phyloP scores from a whole-genome alignment of 176 grass and related monocot species.

The Triticum timopheevii region DNA sequence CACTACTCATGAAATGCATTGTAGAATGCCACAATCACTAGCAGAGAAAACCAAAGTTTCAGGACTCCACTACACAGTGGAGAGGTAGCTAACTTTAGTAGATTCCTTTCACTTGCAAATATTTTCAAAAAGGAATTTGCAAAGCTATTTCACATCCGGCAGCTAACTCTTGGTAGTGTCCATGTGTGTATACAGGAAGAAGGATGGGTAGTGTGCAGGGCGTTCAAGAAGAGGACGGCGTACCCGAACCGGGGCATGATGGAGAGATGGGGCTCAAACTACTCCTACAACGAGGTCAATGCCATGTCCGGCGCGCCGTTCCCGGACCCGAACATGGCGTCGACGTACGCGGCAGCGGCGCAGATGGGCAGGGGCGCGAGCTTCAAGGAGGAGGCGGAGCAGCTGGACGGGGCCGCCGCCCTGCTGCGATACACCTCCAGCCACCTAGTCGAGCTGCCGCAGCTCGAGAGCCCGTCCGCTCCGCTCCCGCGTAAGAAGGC shows the following conservation, averaged over 20 bases:
- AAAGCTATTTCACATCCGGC: no score
- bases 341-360: slow-evolving; percentile 18
- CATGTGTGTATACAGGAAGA: slow-evolving; percentile 60
- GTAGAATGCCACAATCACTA: neutral
- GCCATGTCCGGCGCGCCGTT: slow-evolving; percentile 24
- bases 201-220: slow-evolving; percentile 96
- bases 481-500: slow-evolving; percentile 24
- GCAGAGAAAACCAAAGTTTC: slow-evolving; percentile 10
- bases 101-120: neutral
- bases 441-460: slow-evolving; percentile 56
- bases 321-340: slow-evolving; percentile 36
- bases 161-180: neutral
- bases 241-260: slow-evolving; percentile 49
- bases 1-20: slow-evolving; percentile 31
- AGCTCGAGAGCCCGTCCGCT: slow-evolving; percentile 70
- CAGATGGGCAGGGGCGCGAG: slow-evolving; percentile 46
- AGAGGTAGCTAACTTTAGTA: neutral
- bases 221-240: slow-evolving; percentile 88
- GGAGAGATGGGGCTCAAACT: slow-evolving; percentile 60
- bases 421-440: slow-evolving; percentile 49
- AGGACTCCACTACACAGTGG: slow-evolving; percentile 17
- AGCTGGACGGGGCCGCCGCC: slow-evolving; percentile 43
- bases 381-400: slow-evolving; percentile 61
- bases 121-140: neutral
- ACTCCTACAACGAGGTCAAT: slow-evolving; percentile 46